Evolutionary conservation across 2,329 filamentous ascomycete genomes (phyloP).

Genomic region (Ophiostoma australiae): DNA sequence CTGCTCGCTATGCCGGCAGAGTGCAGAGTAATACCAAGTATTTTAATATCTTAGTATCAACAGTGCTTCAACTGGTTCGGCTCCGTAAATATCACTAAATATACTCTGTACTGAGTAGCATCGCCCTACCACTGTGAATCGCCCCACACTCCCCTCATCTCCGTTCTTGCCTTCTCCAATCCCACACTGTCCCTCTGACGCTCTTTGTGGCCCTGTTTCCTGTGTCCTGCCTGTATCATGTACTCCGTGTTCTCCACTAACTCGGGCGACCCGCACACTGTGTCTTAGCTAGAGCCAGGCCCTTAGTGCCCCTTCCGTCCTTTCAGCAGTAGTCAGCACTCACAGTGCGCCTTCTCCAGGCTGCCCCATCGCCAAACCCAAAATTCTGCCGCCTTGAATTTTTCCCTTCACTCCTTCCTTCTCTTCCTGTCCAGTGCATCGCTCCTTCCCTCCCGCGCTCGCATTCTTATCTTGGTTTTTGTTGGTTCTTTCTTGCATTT

Average conservation of each 20-base stretch:
- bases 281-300: slow-evolving; percentile 3
- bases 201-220: not conserved
- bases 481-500: not conserved
- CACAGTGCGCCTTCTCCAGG: slow-evolving; percentile 10
- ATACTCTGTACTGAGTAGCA: not conserved
- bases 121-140: slow-evolving; percentile 4
- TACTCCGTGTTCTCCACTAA: slow-evolving; percentile 11
- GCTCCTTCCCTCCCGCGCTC: not conserved
- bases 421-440: slow-evolving; percentile 10
- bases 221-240: slow-evolving; percentile 9
- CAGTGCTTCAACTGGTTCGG: not conserved
- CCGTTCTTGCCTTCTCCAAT: slow-evolving; percentile 3
- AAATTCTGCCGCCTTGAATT: slow-evolving; percentile 18
- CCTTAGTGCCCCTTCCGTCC: not conserved
- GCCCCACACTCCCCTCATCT: slow-evolving; percentile 8
- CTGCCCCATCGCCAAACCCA: slow-evolving; percentile 16
- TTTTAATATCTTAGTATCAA: too few species aligned
- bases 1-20: not conserved
- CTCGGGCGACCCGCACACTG: not conserved
- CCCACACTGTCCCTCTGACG: not conserved
- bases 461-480: not conserved
- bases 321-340: not conserved
- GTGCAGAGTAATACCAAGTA: not conserved
- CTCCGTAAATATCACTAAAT: not conserved
- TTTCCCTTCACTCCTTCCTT: slow-evolving; percentile 2